phyloP scores from a whole-genome alignment of 768 basidiomycete species.

The Suillus ampliporus region DNA sequence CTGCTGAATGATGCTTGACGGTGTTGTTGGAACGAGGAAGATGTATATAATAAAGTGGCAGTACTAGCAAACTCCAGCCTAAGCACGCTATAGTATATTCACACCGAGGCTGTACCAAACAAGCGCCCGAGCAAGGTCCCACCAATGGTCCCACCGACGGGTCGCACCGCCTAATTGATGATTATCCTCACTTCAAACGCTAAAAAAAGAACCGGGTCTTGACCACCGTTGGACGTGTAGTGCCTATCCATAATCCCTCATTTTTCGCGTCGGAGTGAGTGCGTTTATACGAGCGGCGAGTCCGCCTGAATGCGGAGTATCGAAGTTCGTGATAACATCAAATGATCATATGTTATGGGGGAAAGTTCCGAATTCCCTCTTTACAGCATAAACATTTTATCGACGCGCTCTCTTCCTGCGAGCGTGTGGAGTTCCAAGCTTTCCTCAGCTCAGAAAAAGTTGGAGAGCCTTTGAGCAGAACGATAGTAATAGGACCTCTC shows the following conservation, averaged over 20 bases:
- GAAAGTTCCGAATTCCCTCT: not conserved
- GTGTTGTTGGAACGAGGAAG: not conserved
- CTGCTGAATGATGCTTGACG: not conserved
- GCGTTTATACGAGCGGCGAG: not conserved
- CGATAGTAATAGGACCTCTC: too few species aligned
- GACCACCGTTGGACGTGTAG: not conserved
- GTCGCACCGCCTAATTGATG: not conserved
- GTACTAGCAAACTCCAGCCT: not conserved
- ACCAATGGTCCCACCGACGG: not conserved
- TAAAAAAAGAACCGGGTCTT: not conserved
- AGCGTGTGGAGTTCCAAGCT: not conserved
- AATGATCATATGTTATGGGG: too few species aligned
- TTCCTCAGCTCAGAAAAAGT: not conserved
- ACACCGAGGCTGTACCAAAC: slow-evolving; percentile 1
- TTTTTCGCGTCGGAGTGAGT: too few species aligned
- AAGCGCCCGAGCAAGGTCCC: not conserved
- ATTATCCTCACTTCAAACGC: not conserved
- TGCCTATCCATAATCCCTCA: not conserved
- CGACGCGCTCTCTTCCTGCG: too few species aligned
- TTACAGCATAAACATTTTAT: not conserved
- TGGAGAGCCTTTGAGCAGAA: not conserved
- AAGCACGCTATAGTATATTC: not conserved
- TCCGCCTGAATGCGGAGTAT: too few species aligned
- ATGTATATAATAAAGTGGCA: not conserved
- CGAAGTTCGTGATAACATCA: too few species aligned